Percentiles rank a stretch among this genome's conserved stretches.
Evolutionary conservation across 768 basidiomycete species (phyloP).

Genomic region (Boletus tylopilopsis): DNA sequence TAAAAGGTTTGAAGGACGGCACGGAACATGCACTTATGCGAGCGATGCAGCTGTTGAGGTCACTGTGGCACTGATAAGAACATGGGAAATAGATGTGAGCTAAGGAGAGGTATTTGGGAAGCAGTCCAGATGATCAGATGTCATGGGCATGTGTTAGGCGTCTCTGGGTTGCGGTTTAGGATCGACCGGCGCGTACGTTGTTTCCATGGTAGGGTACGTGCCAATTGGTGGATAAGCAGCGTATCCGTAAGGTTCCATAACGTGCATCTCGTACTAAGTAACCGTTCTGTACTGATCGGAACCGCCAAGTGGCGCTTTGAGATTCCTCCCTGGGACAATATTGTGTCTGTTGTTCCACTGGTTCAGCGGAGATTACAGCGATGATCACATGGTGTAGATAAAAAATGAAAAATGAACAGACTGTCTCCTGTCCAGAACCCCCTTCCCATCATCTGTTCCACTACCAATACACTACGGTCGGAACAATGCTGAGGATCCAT

Average conservation of each 20-base stretch:
- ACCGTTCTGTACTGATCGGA: not conserved
- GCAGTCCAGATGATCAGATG: constrained; percentile 11
- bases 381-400: not conserved
- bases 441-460: constrained; percentile 7
- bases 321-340: not conserved
- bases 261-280: constrained; percentile 4
- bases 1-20: constrained; percentile 17
- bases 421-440: not conserved
- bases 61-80: constrained; percentile 33
- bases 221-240: not conserved
- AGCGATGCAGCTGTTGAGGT: constrained; percentile 40
- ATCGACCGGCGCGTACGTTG: too few species aligned
- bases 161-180: constrained; percentile 12
- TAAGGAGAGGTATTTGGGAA: too few species aligned
- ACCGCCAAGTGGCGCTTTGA: not conserved
- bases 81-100: constrained; percentile 39
- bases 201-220: too few species aligned
- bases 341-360: too few species aligned
- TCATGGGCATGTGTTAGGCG: constrained; percentile 30
- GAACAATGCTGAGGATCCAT: not conserved
- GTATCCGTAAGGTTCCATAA: constrained; percentile 6
- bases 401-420: too few species aligned
- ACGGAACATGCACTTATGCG: constrained; percentile 10
- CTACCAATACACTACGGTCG: not conserved
- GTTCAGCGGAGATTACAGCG: not conserved